phyloP scores from a whole-genome alignment of 2,329 filamentous ascomycete genomes.

The Colletotrichum cuscutae region DNA sequence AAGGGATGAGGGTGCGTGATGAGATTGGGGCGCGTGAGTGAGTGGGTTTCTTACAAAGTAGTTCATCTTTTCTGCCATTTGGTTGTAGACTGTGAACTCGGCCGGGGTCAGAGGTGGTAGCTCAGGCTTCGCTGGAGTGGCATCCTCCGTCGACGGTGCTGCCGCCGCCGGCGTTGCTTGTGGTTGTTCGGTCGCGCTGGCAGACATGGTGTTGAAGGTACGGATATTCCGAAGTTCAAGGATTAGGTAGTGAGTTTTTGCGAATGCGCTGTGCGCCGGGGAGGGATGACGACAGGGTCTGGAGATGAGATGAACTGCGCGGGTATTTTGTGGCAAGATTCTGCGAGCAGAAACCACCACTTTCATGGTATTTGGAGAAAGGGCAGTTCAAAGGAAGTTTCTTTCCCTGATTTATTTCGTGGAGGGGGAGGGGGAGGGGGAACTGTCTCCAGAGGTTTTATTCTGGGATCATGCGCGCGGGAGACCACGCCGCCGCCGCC shows the following conservation, averaged over 20 bases:
- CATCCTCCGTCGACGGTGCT: background rate
- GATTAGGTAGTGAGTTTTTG: too few species aligned
- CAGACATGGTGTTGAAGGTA: background rate
- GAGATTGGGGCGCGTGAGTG: too few species aligned
- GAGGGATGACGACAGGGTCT: background rate
- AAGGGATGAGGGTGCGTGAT: background rate
- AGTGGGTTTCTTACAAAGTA: slow-evolving; percentile 64
- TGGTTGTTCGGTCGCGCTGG: slow-evolving; percentile 17
- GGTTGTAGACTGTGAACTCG: slow-evolving; percentile 78
- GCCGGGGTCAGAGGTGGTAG: slow-evolving; percentile 72
- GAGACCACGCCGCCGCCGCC: background rate
- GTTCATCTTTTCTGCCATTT: slow-evolving; percentile 80
- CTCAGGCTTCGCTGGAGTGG: background rate
- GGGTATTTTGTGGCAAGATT: background rate
- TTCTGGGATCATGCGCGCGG: background rate
- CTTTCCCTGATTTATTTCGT: background rate
- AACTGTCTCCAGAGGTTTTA: background rate
- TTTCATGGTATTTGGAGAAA: background rate
- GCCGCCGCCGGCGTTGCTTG: background rate
- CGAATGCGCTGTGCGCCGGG: background rate
- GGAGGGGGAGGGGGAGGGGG: background rate
- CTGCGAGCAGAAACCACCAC: background rate
- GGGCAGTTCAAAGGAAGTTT: background rate
- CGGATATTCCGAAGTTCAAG: background rate
- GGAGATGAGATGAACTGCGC: slow-evolving; percentile 3